phyloP scores from a whole-genome alignment of 345 rosid species.

The Dimocarpus longan region DNA sequence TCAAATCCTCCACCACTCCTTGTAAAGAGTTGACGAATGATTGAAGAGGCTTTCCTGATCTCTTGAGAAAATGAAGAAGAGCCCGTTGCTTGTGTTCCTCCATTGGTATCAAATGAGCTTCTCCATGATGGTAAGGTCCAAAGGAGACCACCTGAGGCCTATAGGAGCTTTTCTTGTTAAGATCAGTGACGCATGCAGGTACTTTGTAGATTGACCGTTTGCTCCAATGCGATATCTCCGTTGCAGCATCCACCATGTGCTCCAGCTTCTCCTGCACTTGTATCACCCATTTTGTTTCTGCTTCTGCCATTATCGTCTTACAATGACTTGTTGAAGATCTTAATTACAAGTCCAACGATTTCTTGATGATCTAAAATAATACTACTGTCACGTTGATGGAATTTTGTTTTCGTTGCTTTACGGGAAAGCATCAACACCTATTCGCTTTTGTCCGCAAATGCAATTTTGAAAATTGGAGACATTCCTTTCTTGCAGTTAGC shows the following conservation, averaged over 20 bases:
- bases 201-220: conserved; percentile 46
- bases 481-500: background rate
- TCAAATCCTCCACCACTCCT: conserved; percentile 23
- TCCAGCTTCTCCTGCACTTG: conserved; percentile 21
- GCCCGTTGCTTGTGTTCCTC: conserved; percentile 48
- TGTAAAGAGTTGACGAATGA: conserved; percentile 24
- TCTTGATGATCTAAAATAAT: too few species aligned
- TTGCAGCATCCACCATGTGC: conserved; percentile 14
- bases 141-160: conserved; percentile 44
- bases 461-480: background rate
- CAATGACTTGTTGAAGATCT: too few species aligned
- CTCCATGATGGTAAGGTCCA: conserved; percentile 46
- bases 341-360: too few species aligned
- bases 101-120: conserved; percentile 36
- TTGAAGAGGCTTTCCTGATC: conserved; percentile 28
- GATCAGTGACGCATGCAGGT: conserved; percentile 31
- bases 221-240: conserved; percentile 29
- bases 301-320: background rate
- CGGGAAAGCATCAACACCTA: background rate
- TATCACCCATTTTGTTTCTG: conserved; percentile 19
- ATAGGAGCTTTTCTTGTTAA: conserved; percentile 43
- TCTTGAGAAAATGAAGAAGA: conserved; percentile 36
- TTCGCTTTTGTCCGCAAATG: background rate
- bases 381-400: background rate
- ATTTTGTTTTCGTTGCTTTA: background rate